Evolutionary conservation across 1,284 basidiomycete genomes (phyloP).

Genomic region (Fomitopsis schrenkii): DNA sequence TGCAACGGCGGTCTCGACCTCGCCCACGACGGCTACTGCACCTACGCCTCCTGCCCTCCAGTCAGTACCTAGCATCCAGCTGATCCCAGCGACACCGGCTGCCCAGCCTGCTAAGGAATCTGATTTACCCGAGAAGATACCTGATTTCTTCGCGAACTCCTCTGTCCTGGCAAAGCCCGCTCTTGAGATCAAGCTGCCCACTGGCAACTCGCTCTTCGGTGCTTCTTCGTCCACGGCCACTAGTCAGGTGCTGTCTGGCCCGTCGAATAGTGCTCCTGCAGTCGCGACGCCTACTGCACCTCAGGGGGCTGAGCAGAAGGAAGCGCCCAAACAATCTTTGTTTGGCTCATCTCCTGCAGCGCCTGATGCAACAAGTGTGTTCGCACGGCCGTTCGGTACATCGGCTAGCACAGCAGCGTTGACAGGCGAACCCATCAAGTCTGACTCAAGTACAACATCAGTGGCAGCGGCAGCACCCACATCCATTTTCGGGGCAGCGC

Average conservation of each 20-base stretch:
- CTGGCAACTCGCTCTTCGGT: not conserved
- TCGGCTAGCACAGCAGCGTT: conserved; percentile 11
- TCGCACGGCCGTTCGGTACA: conserved; percentile 7
- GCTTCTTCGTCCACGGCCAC: conserved; percentile 5
- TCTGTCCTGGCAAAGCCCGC: conserved; percentile 29
- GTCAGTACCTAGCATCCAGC: conserved; percentile 20
- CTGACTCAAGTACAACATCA: not conserved
- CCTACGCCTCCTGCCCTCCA: conserved; percentile 13
- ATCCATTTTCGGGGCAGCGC: conserved; percentile 2
- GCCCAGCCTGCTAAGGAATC: not conserved
- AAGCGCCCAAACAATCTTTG: not conserved
- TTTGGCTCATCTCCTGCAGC: not conserved
- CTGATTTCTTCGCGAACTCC: conserved; percentile 48
- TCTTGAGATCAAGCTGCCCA: conserved; percentile 15
- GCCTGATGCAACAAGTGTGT: not conserved
- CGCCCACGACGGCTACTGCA: not conserved
- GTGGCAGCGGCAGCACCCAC: not conserved
- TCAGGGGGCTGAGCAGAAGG: not conserved
- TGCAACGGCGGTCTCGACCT: conserved; percentile 6
- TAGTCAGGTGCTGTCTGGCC: not conserved
- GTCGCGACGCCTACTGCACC: not conserved
- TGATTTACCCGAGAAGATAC: conserved; percentile 26
- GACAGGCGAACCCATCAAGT: not conserved
- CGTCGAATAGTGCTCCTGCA: not conserved
- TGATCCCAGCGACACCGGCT: conserved; percentile 18